Base-by-base conservation (phyloP, 2,329 filamentous ascomycete genomes). In the Monilinia vaccinii-corymbosi region DNA sequence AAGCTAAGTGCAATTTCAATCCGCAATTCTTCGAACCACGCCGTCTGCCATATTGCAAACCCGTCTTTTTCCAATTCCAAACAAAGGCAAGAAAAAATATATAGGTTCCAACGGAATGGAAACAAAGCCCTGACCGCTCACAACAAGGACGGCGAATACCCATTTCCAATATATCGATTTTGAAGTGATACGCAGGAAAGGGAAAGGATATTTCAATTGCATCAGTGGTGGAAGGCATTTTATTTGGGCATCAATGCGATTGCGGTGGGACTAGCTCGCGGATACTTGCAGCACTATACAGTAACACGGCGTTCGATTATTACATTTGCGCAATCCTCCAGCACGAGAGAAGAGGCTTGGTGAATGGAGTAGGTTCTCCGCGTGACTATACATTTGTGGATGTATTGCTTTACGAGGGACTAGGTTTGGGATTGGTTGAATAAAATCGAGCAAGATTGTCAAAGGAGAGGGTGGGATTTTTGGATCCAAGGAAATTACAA, bases 221-320 rank as follows among this genome's bases (percentile, higher is more conserved):
- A 53, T 55, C 50, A 38, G 49, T 53, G 42, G 57, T 52, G 47
- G 47, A 58, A 52, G 47, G 47, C 47, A 51, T 58, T 45, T 52
- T 61, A 62, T 62, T 67, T 66, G 68, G 67, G 65, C 67, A 70
- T 69, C 66, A 68, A 70, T 70, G 68, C 61, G 57, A 66, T 64
- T 64, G 59, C 61, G 56, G 63, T 64, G 62, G 61, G 53, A 60
- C 52, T 66, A 64, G 65, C 60, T 61, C 60, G 57, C 67, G 69
- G 69, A 63, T 67, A 67, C 61, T 51, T 67, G 67, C 69, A 70
- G 56, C 48, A 62, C n/a, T 25, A 58, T 38, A 60, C 50, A 50
- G 66, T 69, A 42, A 64, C 65, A 70, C 68, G 48, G 61, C 66
- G 63, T 66, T 62, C 50, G 62, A 60, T 28, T 56, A 60, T 57